Evolutionary conservation across 108 stramenopile species (phyloP).

Genomic region (Fistulifera pelliculosa): DNA sequence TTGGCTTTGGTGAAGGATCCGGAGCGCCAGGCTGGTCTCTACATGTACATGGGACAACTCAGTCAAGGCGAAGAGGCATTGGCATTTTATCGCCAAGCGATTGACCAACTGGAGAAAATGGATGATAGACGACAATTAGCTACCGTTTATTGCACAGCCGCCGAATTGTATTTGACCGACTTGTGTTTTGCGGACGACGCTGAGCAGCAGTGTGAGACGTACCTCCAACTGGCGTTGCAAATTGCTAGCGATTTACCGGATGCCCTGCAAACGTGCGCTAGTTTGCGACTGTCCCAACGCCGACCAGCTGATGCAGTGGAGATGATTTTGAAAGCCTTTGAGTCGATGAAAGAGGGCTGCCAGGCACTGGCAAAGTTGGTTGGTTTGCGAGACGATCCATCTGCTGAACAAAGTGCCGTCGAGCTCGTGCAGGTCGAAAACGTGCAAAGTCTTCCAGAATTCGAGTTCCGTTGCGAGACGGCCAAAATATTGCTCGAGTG

Average conservation of each 20-base stretch:
- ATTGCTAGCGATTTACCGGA: constrained; percentile 41
- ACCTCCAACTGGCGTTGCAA: constrained; percentile 47
- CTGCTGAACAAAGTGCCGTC: constrained; percentile 10
- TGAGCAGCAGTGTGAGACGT: constrained; percentile 57
- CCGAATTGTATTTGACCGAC: constrained; percentile 84
- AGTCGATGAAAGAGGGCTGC: constrained; percentile 63
- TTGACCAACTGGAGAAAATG: constrained; percentile 39
- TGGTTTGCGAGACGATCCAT: constrained; percentile 39
- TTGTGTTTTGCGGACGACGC: constrained; percentile 81
- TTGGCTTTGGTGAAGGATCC: constrained; percentile 30
- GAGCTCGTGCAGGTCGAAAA: constrained; percentile 45
- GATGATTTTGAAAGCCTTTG: constrained; percentile 55
- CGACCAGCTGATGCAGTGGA: constrained; percentile 52
- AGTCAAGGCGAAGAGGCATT: constrained; percentile 62
- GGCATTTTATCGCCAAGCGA: constrained; percentile 41
- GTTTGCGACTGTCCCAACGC: constrained; percentile 67
- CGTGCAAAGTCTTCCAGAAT: constrained; percentile 49
- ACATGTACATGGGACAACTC: constrained; percentile 73
- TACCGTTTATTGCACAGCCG: constrained; percentile 66
- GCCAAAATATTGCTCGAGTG: constrained; percentile 79
- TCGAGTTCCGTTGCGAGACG: constrained; percentile 79
- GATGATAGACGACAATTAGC: constrained; percentile 47
- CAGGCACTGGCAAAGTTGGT: constrained; percentile 68
- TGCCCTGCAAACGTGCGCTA: constrained; percentile 79
- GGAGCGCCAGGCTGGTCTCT: constrained; percentile 43